Conservation (phyloP, 352 stramenopile species). For the Phytophthora brassicae region DNA sequence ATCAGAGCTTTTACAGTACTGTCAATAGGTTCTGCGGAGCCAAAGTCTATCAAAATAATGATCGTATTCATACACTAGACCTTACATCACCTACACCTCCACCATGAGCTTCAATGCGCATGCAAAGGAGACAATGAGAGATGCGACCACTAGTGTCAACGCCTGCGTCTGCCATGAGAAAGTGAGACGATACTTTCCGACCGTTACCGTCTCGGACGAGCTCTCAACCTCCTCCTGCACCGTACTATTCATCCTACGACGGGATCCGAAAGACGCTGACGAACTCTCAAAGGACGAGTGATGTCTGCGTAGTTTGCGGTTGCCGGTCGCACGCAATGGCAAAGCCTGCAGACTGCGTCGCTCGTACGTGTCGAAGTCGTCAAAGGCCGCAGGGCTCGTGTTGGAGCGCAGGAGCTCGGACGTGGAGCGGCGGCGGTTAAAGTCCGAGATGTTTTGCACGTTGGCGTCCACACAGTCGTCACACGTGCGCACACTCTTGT, state of each 20-base stretch:
- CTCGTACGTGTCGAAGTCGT: slow-evolving; percentile 16
- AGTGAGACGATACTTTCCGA: slow-evolving; percentile 15
- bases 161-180: slow-evolving; percentile 27
- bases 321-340: slow-evolving; percentile 4
- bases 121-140: slow-evolving; percentile 22
- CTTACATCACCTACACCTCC: slow-evolving; percentile 26
- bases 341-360: slow-evolving; percentile 28
- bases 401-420: slow-evolving; percentile 30
- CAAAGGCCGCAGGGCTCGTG: slow-evolving; percentile 20
- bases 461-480: slow-evolving; percentile 76
- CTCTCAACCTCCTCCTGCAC: slow-evolving; percentile 3
- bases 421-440: slow-evolving; percentile 46
- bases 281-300: slow-evolving; percentile 12
- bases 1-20: too few relatives aligned
- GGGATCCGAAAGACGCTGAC: neutral
- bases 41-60: slow-evolving; percentile 30
- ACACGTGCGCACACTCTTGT: slow-evolving; percentile 73
- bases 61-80: slow-evolving; percentile 31
- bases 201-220: slow-evolving; percentile 1
- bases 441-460: slow-evolving; percentile 44
- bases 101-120: slow-evolving; percentile 19
- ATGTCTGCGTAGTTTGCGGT: slow-evolving; percentile 11
- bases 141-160: slow-evolving; percentile 20
- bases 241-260: neutral
- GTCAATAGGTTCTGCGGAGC: too few relatives aligned